Base-by-base conservation (phyloP, 1,284 basidiomycete genomes). In the Meira nashicola region DNA sequence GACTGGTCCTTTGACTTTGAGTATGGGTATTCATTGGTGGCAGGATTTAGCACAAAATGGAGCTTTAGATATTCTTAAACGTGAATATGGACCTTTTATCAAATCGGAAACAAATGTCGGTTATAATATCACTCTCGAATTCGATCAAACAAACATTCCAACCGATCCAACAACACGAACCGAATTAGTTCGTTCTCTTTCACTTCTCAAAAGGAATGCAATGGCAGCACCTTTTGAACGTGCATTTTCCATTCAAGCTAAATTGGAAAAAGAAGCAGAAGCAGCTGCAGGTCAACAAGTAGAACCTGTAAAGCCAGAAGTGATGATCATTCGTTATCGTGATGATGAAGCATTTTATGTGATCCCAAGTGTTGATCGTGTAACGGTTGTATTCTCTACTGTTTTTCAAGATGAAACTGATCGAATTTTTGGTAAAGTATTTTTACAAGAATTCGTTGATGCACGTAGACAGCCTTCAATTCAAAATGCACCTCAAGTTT, bases 401-500 rank as follows among this genome's bases (percentile, higher is more conserved):
- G 85, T 92, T 48, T 99, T 99, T 82, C 85, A 89, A 72, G 95
- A 98, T 73, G 95, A 99, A 80, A 96, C 94, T 6, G 95, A 99
- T 81, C 86, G 92, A 58, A 90, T 97, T 54, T 91, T 92, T 78
- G 95, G 95, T 23, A 92, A 92, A 75, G 89, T 98, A 6, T 99
- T 99, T 82, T 81, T 99, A 62, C 95, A 98, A 54, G 95, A 98
- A 86, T 99, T 99, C 70, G 95, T 97, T 47, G 95, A 99, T 82
- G 94, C 95, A 9, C 85, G 94, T 59, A 85, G 92, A 63, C 86
- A 92, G 63, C 91, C 93, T 1, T 87, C 88, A 15, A 89, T 98
- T 64, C 95, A 98, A 80, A 93, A 89, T 68, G 95, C 95, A 0
- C 95, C 95, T 0, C 95, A 98, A 80, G 95, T 99, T 6, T 84